Conservation (phyloP, 2,329 filamentous ascomycete species). For the Fusarium cyanostomum region DNA sequence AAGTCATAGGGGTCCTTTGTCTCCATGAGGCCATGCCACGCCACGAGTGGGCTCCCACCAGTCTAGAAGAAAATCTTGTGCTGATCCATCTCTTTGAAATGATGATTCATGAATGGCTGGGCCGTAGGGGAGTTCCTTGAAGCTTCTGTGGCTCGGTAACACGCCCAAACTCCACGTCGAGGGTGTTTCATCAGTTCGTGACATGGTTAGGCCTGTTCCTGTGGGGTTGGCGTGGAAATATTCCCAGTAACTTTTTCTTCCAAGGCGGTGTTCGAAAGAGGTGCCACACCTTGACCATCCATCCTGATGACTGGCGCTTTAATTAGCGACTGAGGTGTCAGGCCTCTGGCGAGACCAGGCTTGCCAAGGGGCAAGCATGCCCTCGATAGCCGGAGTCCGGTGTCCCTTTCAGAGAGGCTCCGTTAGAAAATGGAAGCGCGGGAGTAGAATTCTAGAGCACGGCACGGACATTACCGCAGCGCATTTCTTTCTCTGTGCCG, state of each 20-base stretch:
- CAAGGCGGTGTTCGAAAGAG: constrained; percentile 1
- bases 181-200: neutral
- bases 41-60: neutral
- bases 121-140: neutral
- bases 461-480: constrained; percentile 27
- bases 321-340: constrained; percentile 29
- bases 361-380: constrained; percentile 11
- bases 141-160: constrained; percentile 3
- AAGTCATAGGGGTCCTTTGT: constrained; percentile 45
- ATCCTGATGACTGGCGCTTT: constrained; percentile 3
- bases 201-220: constrained; percentile 3
- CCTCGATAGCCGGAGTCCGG: constrained; percentile 29
- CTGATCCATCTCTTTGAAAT: constrained; percentile 3
- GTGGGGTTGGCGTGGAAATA: constrained; percentile 8
- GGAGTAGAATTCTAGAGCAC: constrained; percentile 31
- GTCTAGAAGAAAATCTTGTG: constrained; percentile 1
- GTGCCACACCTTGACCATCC: constrained; percentile 5
- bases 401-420: constrained; percentile 21
- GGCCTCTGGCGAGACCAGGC: constrained; percentile 6
- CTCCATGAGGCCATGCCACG: constrained; percentile 20
- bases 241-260: constrained; percentile 18
- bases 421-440: constrained; percentile 26
- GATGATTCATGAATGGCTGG: constrained; percentile 11
- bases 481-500: constrained; percentile 6
- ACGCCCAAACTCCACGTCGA: constrained; percentile 13